Evolutionary conservation across 176 grass and related monocot genomes (phyloP).

Genomic region (Avena eriantha): DNA sequence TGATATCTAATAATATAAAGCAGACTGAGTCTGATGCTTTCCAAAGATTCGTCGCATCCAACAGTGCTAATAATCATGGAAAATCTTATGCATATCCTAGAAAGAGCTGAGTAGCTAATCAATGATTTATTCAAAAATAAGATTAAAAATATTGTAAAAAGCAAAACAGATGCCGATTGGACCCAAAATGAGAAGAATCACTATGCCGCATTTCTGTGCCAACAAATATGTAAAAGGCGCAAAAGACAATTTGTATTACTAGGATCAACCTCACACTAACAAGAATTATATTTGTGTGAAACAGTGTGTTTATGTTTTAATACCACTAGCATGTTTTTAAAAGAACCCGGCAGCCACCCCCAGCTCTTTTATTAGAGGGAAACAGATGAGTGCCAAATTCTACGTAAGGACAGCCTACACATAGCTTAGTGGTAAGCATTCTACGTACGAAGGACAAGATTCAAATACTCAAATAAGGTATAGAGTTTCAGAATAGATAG

Average conservation of each 20-base stretch:
- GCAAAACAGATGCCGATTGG: not conserved
- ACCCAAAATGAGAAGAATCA: slow-evolving; percentile 28
- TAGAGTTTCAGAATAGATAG: not conserved
- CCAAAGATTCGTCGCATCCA: not conserved
- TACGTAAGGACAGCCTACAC: slow-evolving; percentile 6
- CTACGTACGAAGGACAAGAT: not conserved
- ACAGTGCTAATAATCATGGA: not conserved
- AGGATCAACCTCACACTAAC: not conserved
- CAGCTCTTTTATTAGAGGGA: not conserved
- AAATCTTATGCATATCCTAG: not conserved
- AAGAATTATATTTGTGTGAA: slow-evolving; percentile 8
- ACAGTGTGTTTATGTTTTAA: not conserved
- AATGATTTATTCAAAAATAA: slow-evolving; percentile 1
- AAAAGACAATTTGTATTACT: not conserved
- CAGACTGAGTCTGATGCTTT: not conserved
- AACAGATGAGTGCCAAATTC: not conserved
- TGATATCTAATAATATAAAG: slow-evolving; percentile 19
- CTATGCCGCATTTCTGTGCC: not conserved
- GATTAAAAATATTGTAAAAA: not conserved
- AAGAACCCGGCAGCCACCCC: not conserved
- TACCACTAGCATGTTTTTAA: not conserved
- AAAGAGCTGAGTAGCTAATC: slow-evolving; percentile 5
- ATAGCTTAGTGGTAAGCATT: not conserved
- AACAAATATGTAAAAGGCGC: not conserved
- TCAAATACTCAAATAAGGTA: not conserved